Evolutionary conservation across 805 yeast genomes (phyloP).

Genomic region (Isabelozyma pseudorhagii): DNA sequence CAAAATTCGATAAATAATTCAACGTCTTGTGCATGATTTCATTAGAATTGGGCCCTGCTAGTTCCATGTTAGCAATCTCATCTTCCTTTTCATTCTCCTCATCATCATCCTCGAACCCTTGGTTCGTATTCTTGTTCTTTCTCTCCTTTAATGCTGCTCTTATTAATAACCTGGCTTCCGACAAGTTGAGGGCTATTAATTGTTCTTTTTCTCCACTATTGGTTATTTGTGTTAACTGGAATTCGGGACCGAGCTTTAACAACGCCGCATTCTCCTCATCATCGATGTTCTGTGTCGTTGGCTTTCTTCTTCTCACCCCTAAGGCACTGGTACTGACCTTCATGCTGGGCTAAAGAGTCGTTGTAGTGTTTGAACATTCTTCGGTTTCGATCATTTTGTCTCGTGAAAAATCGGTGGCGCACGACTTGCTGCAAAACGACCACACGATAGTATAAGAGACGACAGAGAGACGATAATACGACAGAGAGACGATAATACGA

Average conservation of each 20-base stretch:
- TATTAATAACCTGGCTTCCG: conserved; percentile 86
- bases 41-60: conserved; percentile 71
- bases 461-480: too few species aligned
- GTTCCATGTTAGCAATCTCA: conserved; percentile 43
- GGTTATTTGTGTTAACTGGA: conserved; percentile 73
- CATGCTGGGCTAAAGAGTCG: conserved; percentile 42
- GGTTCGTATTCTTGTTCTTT: conserved; percentile 34
- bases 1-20: conserved; percentile 79
- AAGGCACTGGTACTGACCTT: conserved; percentile 87
- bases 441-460: neutral
- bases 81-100: conserved; percentile 42
- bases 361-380: neutral
- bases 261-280: conserved; percentile 92
- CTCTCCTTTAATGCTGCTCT: conserved; percentile 82
- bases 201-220: conserved; percentile 77
- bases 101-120: conserved; percentile 23
- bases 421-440: neutral
- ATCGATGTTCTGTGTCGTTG: conserved; percentile 55
- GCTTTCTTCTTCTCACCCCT: conserved; percentile 74
- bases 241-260: conserved; percentile 89
- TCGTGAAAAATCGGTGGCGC: neutral
- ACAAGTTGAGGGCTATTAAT: conserved; percentile 78
- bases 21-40: conserved; percentile 90
- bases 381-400: neutral
- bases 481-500: too few species aligned